Evolutionary conservation across 371 early-diverging fungal species (phyloP).

Genomic region (Basidiobolus heterosporus): DNA sequence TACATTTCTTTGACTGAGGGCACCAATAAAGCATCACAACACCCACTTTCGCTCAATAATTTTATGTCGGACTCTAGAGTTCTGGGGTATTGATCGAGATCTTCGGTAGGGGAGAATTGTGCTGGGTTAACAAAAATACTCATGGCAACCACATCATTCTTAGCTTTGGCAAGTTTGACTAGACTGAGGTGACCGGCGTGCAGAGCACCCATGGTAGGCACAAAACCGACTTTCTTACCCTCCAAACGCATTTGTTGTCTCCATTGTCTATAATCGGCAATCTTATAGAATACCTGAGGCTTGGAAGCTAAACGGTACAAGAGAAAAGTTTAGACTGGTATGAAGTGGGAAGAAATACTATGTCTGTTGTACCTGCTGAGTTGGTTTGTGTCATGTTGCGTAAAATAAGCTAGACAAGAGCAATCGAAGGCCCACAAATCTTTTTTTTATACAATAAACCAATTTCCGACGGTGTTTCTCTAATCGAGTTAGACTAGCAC

Average conservation of each 20-base stretch:
- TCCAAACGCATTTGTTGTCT: not conserved
- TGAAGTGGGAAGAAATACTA: too few relatives aligned
- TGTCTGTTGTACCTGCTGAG: too few relatives aligned
- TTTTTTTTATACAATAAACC: too few relatives aligned
- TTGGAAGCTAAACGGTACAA: too few relatives aligned
- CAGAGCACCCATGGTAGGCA: slow-evolving; percentile 84
- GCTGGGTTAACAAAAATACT: slow-evolving; percentile 94
- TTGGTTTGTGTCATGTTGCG: too few relatives aligned
- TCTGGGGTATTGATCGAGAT: slow-evolving; percentile 79
- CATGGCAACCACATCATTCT: slow-evolving; percentile 55
- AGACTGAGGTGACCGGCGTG: slow-evolving; percentile 76
- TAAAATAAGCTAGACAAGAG: too few relatives aligned
- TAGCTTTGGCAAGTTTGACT: slow-evolving; percentile 36
- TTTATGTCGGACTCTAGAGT: slow-evolving; percentile 59
- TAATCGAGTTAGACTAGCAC: too few relatives aligned
- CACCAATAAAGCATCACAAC: slow-evolving; percentile 46
- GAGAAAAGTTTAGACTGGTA: too few relatives aligned
- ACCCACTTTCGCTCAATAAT: slow-evolving; percentile 24
- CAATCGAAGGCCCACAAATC: too few relatives aligned
- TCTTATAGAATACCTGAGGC: too few relatives aligned
- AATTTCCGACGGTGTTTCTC: too few relatives aligned
- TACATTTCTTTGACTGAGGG: slow-evolving; percentile 84
- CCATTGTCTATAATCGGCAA: not conserved
- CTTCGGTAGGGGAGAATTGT: slow-evolving; percentile 92
- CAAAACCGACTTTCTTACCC: slow-evolving; percentile 42